Base-by-base conservation (phyloP, 495 filamentous ascomycete species). In the Trichoderma orchidacearum region DNA sequence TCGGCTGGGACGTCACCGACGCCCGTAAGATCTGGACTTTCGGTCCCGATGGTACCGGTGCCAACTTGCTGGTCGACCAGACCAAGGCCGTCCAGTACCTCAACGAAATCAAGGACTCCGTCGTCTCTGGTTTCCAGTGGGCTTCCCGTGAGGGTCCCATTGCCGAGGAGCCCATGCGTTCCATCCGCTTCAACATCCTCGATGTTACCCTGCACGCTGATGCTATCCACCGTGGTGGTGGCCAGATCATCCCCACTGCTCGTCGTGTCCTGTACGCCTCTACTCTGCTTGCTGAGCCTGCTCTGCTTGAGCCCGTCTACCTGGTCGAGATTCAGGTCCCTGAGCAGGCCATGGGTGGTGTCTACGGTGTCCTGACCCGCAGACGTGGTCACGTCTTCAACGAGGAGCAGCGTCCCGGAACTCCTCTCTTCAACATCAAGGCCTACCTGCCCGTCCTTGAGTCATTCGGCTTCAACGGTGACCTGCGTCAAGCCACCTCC, bases 11-110 rank as follows among this genome's bases (percentile, higher is more conserved):
- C 80, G 93, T 99, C 67, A 99, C 93, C 63, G 93, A 99, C 76
- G 93, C 93, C 72, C 89, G 93, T 77, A 99, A 99, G 87, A 99
- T 99, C 72, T 99, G 93, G 93, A 92, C 88, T 72, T 99, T 99
- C 80, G 93, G 93, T 75, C 93, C 93, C 63, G 94, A 99, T 73
- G 95, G 90, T 68, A 90, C 76, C 68, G 93, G 93, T 74, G 88
- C 93, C 83, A 99, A 99, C 80, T 76, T 99, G 83, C 79, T 99
- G 59, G 85, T 99, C 66, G 93, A 99, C 75, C 93, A 96, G 84
- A 96, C 92, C 78, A 98, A 98, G 87, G 93, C 93, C 64, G 93
- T 99, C 58, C 93, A 99, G 80, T 99, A 97, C 84, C 80, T 99
- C 58, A 91, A 91, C 80, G 93, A 99, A 87, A 99, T 99, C 83